Conservation (phyloP, 192 early-diverging fungal species). For the Chytriomyces sp. region DNA sequence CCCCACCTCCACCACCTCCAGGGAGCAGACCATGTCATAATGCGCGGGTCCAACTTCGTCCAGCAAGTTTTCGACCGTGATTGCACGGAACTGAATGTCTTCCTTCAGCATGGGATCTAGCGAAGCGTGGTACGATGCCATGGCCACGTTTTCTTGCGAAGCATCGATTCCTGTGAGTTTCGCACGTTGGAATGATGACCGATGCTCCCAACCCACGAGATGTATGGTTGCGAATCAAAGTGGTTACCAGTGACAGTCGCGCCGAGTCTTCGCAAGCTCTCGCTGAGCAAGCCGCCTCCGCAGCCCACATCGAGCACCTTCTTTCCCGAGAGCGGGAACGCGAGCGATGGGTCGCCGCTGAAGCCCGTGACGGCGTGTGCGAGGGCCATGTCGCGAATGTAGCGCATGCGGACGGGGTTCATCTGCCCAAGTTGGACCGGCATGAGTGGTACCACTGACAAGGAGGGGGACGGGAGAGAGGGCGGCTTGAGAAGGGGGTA, state of each 20-base stretch:
- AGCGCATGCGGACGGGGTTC: slow-evolving; percentile 64
- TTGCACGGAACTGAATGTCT: background rate
- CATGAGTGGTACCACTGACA: slow-evolving; percentile 44
- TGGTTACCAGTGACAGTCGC: slow-evolving; percentile 24
- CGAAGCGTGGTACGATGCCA: slow-evolving; percentile 72
- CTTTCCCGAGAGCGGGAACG: slow-evolving; percentile 51
- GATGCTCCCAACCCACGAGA: background rate
- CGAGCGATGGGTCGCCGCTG: slow-evolving; percentile 16
- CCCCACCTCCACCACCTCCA: slow-evolving; percentile 84
- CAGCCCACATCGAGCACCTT: slow-evolving; percentile 88
- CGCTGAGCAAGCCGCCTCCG: slow-evolving; percentile 88
- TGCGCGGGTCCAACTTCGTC: slow-evolving; percentile 27
- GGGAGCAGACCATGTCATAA: slow-evolving; percentile 81
- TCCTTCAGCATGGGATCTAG: slow-evolving; percentile 65
- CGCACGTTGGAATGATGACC: background rate
- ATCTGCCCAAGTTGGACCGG: slow-evolving; percentile 46
- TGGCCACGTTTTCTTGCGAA: slow-evolving; percentile 75
- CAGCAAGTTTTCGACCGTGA: slow-evolving; percentile 14
- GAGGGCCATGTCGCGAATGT: slow-evolving; percentile 62
- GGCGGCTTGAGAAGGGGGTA: no score
- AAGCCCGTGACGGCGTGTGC: background rate
- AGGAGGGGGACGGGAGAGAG: slow-evolving; percentile 63
- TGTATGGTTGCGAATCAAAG: background rate
- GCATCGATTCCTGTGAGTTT: slow-evolving; percentile 77
- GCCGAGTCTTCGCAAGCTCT: slow-evolving; percentile 55